A percentile compares a stretch with the other conserved stretches of the same genome.
phyloP scores from a whole-genome alignment of 73 alveolate genomes.

The Paramecium octaurelia region DNA sequence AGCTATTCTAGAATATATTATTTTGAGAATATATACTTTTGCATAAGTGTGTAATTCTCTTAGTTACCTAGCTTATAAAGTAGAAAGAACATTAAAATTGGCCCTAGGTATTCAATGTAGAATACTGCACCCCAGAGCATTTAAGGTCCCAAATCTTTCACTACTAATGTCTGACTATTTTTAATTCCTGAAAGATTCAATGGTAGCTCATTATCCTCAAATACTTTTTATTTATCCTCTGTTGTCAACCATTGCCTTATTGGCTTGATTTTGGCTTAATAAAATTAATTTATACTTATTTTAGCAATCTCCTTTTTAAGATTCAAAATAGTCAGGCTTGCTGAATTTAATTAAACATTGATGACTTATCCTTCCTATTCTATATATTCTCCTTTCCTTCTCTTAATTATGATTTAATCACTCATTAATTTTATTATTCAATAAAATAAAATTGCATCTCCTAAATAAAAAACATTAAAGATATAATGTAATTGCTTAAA shows the following conservation, averaged over 20 bases:
- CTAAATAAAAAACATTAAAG: too few species aligned
- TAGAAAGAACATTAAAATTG: constrained; percentile 71
- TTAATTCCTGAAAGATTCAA: neutral
- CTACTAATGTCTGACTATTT: constrained; percentile 45
- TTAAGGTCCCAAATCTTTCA: constrained; percentile 90
- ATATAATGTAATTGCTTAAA: too few species aligned
- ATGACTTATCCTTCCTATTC: neutral
- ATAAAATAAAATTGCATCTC: neutral
- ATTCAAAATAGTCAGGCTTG: neutral
- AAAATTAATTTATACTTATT: neutral
- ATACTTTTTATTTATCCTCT: neutral
- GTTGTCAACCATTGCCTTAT: constrained; percentile 23
- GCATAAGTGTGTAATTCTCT: constrained; percentile 31
- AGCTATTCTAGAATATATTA: neutral
- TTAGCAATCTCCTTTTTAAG: neutral
- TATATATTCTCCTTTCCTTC: constrained; percentile 3
- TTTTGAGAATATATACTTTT: neutral
- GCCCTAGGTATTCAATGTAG: constrained; percentile 93
- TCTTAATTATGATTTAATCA: constrained; percentile 6
- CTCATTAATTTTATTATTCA: constrained; percentile 13
- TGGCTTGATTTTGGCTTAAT: neutral
- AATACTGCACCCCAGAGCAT: constrained; percentile 70
- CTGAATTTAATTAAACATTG: neutral
- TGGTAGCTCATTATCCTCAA: neutral
- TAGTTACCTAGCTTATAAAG: constrained; percentile 26